Percentiles rank a stretch among this genome's conserved stretches.
These are phyloP conservation scores for Leishmania lainsoni DNA, from an alignment of 208 protist genomes.

Conservation along the genomic window DNA sequence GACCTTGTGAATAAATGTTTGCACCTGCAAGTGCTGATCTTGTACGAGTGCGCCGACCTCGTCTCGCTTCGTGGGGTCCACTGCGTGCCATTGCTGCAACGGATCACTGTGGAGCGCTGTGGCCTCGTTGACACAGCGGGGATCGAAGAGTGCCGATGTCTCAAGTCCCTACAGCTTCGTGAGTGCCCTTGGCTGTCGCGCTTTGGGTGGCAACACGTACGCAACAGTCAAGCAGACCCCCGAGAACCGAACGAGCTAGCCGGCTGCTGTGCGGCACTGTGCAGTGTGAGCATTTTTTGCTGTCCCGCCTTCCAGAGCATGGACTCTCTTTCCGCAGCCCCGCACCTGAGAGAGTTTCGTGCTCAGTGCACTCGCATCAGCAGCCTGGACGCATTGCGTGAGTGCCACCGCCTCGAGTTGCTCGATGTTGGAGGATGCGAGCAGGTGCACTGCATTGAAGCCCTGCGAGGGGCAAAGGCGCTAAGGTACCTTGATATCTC, in stretches of 20 bases:
- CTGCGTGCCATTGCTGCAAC: not conserved
- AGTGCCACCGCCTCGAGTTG: not conserved
- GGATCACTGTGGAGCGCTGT: not conserved
- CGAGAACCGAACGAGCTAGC: not conserved
- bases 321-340: not conserved
- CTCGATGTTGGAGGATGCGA: not conserved
- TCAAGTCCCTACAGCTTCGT: not conserved
- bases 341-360: not conserved
- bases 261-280: not conserved
- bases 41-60: not conserved
- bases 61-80: not conserved
- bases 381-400: not conserved
- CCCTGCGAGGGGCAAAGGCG: not conserved
- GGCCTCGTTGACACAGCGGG: not conserved
- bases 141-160: not conserved
- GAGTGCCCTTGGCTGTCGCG: not conserved
- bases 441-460: constrained; percentile 1
- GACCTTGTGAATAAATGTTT: not conserved
- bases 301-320: not conserved
- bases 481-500: not conserved
- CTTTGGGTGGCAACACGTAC: not conserved
- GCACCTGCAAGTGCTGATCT: not conserved
- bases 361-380: not conserved
- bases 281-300: not conserved
- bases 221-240: not conserved